Percentiles rank a stretch among this genome's conserved stretches.
phyloP scores from a whole-genome alignment of 331 rosid species.

The Pyracantha coccinea region DNA sequence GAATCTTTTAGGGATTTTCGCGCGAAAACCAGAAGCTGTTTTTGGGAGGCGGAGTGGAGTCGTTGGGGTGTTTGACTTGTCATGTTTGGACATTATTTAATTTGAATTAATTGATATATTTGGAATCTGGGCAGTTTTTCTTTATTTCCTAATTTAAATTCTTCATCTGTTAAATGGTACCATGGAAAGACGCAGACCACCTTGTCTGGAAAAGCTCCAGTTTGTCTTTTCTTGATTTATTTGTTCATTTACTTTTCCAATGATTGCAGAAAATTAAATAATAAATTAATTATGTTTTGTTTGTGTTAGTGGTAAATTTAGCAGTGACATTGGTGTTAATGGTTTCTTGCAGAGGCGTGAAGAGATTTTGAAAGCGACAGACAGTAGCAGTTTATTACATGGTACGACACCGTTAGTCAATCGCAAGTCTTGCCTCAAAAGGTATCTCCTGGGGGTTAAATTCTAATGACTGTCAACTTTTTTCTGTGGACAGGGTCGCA shows the following conservation, averaged over 20 bases:
- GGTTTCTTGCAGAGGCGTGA: conserved; percentile 54
- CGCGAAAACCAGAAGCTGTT: conserved; percentile 28
- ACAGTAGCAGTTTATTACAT: conserved; percentile 39
- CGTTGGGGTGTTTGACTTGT: conserved; percentile 50
- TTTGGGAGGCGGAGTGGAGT: conserved; percentile 12
- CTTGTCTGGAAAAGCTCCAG: conserved; percentile 43
- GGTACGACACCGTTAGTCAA: conserved; percentile 50
- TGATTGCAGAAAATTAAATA: conserved; percentile 5
- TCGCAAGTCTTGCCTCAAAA: conserved; percentile 26
- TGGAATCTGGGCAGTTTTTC: conserved; percentile 27
- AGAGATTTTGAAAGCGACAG: conserved; percentile 81
- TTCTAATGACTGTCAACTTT: conserved; percentile 24
- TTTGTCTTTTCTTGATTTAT: conserved; percentile 57
- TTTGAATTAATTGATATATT: conserved; percentile 11
- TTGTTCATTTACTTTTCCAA: not conserved
- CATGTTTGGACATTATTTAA: not conserved
- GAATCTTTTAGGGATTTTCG: conserved; percentile 39
- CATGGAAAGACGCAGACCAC: conserved; percentile 18
- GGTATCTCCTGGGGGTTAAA: conserved; percentile 8
- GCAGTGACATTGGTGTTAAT: conserved; percentile 33
- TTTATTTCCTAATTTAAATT: conserved; percentile 25
- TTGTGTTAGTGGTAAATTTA: conserved; percentile 5
- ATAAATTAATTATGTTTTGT: conserved; percentile 2
- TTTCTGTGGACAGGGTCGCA: conserved; percentile 73
- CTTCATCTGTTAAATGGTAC: conserved; percentile 25